A percentile compares a stretch with the other conserved stretches of the same genome.
These are phyloP conservation scores for Anthostomella pinea DNA, from an alignment of 2,329 filamentous ascomycete genomes.

Conservation along the genomic window DNA sequence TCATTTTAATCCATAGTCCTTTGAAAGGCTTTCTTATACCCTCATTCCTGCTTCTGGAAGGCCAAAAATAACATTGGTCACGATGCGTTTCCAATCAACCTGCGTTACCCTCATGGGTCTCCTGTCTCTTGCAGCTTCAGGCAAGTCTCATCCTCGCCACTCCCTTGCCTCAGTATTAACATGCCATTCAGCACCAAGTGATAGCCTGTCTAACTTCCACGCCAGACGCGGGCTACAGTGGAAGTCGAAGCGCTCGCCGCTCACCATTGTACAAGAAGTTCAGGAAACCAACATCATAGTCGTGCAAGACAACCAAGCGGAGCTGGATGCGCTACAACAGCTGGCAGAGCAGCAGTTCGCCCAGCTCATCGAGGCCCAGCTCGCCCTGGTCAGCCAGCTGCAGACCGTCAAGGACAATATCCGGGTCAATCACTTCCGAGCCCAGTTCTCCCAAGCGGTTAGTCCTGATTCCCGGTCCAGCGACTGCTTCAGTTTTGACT, in stretches of 20 bases:
- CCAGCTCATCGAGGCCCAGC: constrained; percentile 35
- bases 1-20: constrained; percentile 17
- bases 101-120: constrained; percentile 21
- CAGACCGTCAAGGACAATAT: constrained; percentile 43
- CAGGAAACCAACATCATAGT: constrained; percentile 35
- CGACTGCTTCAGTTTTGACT: too few species aligned
- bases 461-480: constrained; percentile 20
- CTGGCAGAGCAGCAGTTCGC: constrained; percentile 38
- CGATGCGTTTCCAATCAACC: constrained; percentile 19
- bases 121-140: constrained; percentile 21
- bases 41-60: constrained; percentile 27
- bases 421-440: constrained; percentile 38
- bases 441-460: constrained; percentile 36
- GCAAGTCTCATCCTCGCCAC: constrained; percentile 8
- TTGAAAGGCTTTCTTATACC: constrained; percentile 25
- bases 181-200: constrained; percentile 21
- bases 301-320: constrained; percentile 36
- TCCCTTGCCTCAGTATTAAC: constrained; percentile 1
- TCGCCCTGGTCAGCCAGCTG: constrained; percentile 36
- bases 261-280: constrained; percentile 32
- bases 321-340: constrained; percentile 33
- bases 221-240: constrained; percentile 22
- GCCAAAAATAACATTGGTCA: constrained; percentile 9
- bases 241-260: constrained; percentile 23
- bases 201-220: constrained; percentile 15